Percentiles rank a stretch among this genome's conserved stretches.
Evolutionary conservation across 2,329 filamentous ascomycete species (phyloP).

Genomic region (Claviceps africana): DNA sequence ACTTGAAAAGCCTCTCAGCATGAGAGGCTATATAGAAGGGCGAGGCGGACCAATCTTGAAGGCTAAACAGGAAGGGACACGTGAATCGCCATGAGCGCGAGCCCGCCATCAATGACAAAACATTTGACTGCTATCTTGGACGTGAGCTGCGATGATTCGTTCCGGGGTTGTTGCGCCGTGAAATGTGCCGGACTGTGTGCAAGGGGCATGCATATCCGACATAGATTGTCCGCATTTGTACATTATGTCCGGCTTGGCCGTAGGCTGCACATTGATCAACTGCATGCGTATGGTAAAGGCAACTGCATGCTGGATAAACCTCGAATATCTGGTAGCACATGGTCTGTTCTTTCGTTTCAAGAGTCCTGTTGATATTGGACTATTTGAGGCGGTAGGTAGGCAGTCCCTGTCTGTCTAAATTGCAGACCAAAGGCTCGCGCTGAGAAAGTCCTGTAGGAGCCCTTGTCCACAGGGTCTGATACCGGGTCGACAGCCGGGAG

Average conservation of each 20-base stretch:
- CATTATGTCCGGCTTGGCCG: slow-evolving; percentile 55
- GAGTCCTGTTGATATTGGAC: not conserved
- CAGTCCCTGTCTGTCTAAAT: not conserved
- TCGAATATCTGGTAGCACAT: slow-evolving; percentile 88
- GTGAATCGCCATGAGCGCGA: slow-evolving; percentile 26
- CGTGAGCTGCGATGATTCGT: slow-evolving; percentile 39
- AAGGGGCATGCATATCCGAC: slow-evolving; percentile 69
- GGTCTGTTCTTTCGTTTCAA: slow-evolving; percentile 12
- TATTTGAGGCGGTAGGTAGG: not conserved
- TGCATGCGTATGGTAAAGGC: slow-evolving; percentile 76
- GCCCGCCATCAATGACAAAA: slow-evolving; percentile 15
- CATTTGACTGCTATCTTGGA: slow-evolving; percentile 15
- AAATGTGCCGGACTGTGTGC: slow-evolving; percentile 24
- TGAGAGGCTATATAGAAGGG: too few species aligned
- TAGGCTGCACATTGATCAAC: slow-evolving; percentile 70
- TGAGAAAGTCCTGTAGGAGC: not conserved
- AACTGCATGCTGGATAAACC: slow-evolving; percentile 73
- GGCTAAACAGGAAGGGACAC: slow-evolving; percentile 28
- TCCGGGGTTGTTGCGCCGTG: slow-evolving; percentile 34
- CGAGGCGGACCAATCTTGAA: slow-evolving; percentile 25
- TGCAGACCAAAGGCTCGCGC: not conserved
- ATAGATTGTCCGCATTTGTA: slow-evolving; percentile 63
- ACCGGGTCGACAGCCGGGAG: too few species aligned
- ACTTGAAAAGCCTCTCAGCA: slow-evolving; percentile 30
- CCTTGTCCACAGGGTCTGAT: not conserved